phyloP scores from a whole-genome alignment of 495 filamentous ascomycete genomes.

The Aspergillus incahuasiensis region DNA sequence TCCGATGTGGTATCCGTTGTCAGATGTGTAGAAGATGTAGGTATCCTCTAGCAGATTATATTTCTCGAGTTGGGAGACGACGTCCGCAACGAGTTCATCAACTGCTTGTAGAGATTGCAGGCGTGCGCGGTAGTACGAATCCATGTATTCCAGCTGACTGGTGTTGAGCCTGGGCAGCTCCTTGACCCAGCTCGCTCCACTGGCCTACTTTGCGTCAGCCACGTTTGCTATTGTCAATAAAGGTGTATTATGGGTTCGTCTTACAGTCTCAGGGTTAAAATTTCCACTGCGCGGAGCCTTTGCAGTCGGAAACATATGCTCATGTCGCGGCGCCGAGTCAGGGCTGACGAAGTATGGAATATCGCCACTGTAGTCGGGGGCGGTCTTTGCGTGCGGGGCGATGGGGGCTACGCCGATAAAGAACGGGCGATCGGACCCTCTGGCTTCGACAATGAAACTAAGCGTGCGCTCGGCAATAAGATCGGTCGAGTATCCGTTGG shows the following conservation, averaged over 20 bases:
- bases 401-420: conserved; percentile 62
- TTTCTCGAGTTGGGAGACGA: conserved; percentile 47
- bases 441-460: conserved; percentile 54
- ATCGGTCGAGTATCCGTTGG: conserved; percentile 55
- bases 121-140: conserved; percentile 58
- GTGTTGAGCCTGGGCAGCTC: conserved; percentile 42
- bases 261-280: conserved; percentile 36
- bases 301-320: conserved; percentile 25
- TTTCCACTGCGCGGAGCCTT: conserved; percentile 27
- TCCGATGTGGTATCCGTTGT: conserved; percentile 67
- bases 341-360: conserved; percentile 26
- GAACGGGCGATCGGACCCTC: conserved; percentile 46
- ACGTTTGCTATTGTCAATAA: no score
- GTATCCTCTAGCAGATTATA: conserved; percentile 58
- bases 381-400: conserved; percentile 51
- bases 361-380: conserved; percentile 6
- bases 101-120: conserved; percentile 59
- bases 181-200: conserved; percentile 55
- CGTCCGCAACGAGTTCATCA: conserved; percentile 59
- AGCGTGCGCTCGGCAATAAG: conserved; percentile 55
- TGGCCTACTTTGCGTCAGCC: no score
- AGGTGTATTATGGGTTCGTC: no score
- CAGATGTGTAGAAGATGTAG: conserved; percentile 61
- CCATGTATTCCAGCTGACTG: conserved; percentile 56
- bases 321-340: conserved; percentile 28